Evolutionary conservation across 2,329 filamentous ascomycete species (phyloP).

Genomic region (Colletotrichum endophyticum): DNA sequence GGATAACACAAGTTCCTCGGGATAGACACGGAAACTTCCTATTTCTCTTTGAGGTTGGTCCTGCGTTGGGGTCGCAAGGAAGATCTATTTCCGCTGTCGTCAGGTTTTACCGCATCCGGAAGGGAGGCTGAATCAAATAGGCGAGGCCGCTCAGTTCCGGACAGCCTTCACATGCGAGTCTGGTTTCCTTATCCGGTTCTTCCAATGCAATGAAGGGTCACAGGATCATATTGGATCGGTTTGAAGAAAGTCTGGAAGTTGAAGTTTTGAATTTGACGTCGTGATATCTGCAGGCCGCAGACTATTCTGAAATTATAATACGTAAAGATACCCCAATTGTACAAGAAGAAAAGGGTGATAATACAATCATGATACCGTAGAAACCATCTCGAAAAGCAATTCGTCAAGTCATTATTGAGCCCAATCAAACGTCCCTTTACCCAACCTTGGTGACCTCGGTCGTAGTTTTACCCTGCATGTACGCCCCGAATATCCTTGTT

Average conservation of each 20-base stretch:
- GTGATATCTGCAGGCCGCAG: not conserved
- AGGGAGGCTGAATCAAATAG: not conserved
- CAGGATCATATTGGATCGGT: not conserved
- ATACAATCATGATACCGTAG: not conserved
- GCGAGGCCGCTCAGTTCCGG: not conserved
- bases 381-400: not conserved
- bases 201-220: rapidly evolving
- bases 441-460: not conserved
- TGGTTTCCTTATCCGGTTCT: not conserved
- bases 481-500: not conserved
- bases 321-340: not conserved
- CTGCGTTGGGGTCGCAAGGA: not conserved
- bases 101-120: not conserved
- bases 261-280: not conserved
- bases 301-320: not conserved
- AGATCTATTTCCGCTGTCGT: not conserved
- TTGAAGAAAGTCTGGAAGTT: not conserved
- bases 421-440: not conserved
- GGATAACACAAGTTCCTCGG: not conserved
- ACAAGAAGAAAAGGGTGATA: not conserved
- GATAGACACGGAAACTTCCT: not conserved
- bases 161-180: not conserved
- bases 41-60: not conserved
- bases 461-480: not conserved
- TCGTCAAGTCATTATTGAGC: not conserved